Base-by-base conservation (phyloP, 2,329 filamentous ascomycete genomes). In the Pestalotiopsis sp. region DNA sequence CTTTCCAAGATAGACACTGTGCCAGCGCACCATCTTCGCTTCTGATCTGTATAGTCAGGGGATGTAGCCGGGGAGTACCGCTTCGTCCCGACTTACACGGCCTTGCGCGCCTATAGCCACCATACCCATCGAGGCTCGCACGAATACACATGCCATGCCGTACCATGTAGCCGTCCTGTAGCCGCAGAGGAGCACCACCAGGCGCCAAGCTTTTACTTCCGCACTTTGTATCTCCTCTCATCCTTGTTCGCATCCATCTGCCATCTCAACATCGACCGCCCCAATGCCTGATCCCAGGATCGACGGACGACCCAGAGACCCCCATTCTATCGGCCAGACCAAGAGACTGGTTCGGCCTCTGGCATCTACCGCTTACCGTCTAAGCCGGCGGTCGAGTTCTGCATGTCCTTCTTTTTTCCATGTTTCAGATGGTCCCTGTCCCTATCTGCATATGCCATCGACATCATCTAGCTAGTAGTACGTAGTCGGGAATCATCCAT, bases 351-450 rank as follows among this genome's bases (percentile, higher is more conserved):
- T 56, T 69, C 69, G 69, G 71, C 65, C 68, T 72, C 72, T 66
- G 66, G 71, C 72, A 66, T 71, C 17, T 68, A 68, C 66, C 67
- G 70, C 71, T 69, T 71, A 67, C 27, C 69, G 70, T 69, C 68
- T 63, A 71, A 66, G 58, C 65, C 66, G 68, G 72, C 69, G 45
- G 45, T n/a, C 45, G 14, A 52, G 67, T 67, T 69, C 72, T 72
- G 61, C 70, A 67, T n/a, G 36, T 23, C 31, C 13, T 69, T 74
- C 72, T 23, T 66, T 72, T 74, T 72, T 71, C 74, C 76, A 78
- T 76, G 77, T 78, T 78, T 78, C 77, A 78, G 76, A 76, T 71
- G 31, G 31, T 36, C 31, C 31, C 31, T 36, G n/a, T 67, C 67
- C 20, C 36, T 68, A 41, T 61, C 68, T 57, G 65, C 61, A 67